phyloP scores from a whole-genome alignment of 768 basidiomycete genomes.

The Psilocybe tampanensis region DNA sequence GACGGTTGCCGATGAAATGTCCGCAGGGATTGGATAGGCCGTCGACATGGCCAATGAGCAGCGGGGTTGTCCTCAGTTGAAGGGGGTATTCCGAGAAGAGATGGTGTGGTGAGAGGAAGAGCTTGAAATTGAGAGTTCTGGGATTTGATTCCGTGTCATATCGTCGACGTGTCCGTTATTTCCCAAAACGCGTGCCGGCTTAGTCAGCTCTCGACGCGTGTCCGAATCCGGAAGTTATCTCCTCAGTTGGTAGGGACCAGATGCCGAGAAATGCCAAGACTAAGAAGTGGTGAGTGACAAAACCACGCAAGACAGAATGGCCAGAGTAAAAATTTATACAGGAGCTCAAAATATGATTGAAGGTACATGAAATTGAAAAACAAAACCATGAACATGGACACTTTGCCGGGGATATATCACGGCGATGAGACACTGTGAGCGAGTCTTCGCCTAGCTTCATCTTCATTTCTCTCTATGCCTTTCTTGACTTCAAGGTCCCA shows the following conservation, averaged over 20 bases:
- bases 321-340: background rate
- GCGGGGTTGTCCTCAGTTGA: conserved; percentile 11
- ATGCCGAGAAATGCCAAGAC: conserved; percentile 10
- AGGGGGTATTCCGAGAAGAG: conserved; percentile 2
- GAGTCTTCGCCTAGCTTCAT: conserved; percentile 38
- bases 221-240: conserved; percentile 18
- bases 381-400: too few species aligned
- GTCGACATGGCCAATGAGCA: conserved; percentile 57
- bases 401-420: too few species aligned
- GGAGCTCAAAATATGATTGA: background rate
- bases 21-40: conserved; percentile 74
- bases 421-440: background rate
- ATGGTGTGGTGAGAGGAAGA: conserved; percentile 10
- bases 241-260: conserved; percentile 14
- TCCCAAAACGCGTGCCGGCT: conserved; percentile 18
- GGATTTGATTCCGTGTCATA: conserved; percentile 3
- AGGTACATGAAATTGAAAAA: too few species aligned
- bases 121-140: conserved; percentile 9
- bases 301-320: background rate
- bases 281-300: background rate
- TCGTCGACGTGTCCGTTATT: conserved; percentile 35
- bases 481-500: conserved; percentile 66
- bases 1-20: conserved; percentile 72
- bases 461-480: conserved; percentile 50
- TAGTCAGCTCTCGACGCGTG: conserved; percentile 26